Percentiles rank a stretch among this genome's conserved stretches.
Evolutionary conservation across 768 basidiomycete genomes (phyloP).

Genomic region (Lactifluus pinguis): DNA sequence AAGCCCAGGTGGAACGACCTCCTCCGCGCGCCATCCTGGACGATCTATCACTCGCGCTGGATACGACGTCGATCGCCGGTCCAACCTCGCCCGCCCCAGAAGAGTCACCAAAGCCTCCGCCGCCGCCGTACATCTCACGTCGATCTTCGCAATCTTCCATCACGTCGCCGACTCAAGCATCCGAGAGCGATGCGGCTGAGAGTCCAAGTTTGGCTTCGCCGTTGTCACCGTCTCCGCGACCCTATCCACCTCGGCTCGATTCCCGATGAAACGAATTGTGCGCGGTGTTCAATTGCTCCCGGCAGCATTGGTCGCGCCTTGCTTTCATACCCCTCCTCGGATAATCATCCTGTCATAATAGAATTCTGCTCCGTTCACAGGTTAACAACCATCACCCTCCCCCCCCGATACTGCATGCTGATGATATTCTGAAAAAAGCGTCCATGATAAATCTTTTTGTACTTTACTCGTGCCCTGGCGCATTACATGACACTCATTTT

Average conservation of each 20-base stretch:
- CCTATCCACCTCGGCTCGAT: conserved; percentile 4
- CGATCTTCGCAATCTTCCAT: conserved; percentile 37
- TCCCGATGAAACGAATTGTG: neutral
- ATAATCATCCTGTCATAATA: neutral
- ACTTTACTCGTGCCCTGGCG: neutral
- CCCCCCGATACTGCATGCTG: neutral
- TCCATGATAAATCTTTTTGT: neutral
- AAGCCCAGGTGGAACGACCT: conserved; percentile 80
- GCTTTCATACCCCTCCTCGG: neutral
- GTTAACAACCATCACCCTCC: neutral
- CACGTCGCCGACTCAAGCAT: neutral
- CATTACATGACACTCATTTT: neutral
- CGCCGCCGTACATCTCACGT: conserved; percentile 54
- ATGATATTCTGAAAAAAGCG: neutral
- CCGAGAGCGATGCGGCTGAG: neutral
- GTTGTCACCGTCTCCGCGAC: conserved; percentile 5
- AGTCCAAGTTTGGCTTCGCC: conserved; percentile 1
- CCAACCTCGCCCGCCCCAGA: conserved; percentile 15
- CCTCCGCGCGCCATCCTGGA: conserved; percentile 66
- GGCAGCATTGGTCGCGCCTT: no score
- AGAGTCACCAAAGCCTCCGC: conserved; percentile 35
- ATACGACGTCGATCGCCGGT: conserved; percentile 1
- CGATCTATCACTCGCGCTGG: conserved; percentile 29
- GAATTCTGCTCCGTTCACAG: neutral
- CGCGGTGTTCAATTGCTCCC: no score